Percentiles rank a stretch among this genome's conserved stretches.
Evolutionary conservation across 495 filamentous ascomycete genomes (phyloP).

Genomic region (Hyaloscypha bicolor): DNA sequence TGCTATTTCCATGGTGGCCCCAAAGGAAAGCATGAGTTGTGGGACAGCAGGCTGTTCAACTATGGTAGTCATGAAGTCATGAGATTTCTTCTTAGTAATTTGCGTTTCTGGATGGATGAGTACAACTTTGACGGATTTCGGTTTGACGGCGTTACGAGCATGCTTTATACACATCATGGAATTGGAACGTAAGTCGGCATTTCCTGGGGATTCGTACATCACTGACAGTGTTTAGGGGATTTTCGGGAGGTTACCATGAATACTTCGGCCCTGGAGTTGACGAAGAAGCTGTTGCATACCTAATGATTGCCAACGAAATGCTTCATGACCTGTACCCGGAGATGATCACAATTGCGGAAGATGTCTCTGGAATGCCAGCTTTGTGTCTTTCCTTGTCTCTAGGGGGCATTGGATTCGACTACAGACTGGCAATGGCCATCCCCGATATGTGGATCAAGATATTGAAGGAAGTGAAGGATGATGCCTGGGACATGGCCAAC

Average conservation of each 20-base stretch:
- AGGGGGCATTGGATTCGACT: conserved; percentile 95
- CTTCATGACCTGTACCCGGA: conserved; percentile 86
- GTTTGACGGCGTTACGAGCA: conserved; percentile 97
- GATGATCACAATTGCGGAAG: conserved; percentile 89
- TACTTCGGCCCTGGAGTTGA: conserved; percentile 95
- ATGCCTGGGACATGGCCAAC: conserved; percentile 88
- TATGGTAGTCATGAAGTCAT: conserved; percentile 94
- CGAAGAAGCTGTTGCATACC: conserved; percentile 91
- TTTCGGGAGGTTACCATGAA: conserved; percentile 97
- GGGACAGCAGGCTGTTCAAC: conserved; percentile 97
- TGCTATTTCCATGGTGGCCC: conserved; percentile 90
- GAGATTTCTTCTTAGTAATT: conserved; percentile 90
- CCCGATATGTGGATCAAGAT: conserved; percentile 99
- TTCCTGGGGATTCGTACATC: background rate
- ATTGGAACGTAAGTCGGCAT: conserved; percentile 84
- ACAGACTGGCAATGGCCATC: conserved; percentile 95
- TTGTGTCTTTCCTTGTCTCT: conserved; percentile 83
- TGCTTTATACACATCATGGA: conserved; percentile 94
- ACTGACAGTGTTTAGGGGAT: conserved; percentile 63
- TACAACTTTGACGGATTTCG: conserved; percentile 96
- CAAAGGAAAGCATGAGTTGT: conserved; percentile 85
- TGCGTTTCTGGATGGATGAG: conserved; percentile 99
- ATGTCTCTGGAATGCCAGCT: conserved; percentile 97
- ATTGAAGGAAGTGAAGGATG: conserved; percentile 89
- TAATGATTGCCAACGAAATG: conserved; percentile 97